Conservation (phyloP, 208 protist species). For the Leishmania tropica region DNA sequence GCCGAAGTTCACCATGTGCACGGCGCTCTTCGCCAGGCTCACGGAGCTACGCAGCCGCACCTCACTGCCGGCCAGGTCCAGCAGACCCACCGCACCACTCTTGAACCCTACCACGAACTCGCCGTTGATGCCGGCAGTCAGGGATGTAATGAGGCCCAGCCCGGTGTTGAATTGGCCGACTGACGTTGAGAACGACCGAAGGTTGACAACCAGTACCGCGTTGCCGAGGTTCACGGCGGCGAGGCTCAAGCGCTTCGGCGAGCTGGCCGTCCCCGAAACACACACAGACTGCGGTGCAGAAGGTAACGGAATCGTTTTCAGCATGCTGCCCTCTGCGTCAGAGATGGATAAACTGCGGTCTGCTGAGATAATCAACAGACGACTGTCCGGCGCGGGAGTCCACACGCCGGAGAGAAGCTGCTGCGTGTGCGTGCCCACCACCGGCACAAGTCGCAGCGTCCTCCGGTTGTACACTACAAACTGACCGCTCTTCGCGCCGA, state of each 20-base stretch:
- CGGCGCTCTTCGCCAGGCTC: conserved; percentile 33
- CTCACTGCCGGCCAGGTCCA: conserved; percentile 40
- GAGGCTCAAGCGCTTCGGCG: conserved; percentile 29
- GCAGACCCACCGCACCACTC: conserved; percentile 58
- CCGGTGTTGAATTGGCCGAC: conserved; percentile 77
- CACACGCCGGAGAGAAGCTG: conserved; percentile 91
- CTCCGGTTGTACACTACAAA: conserved; percentile 94
- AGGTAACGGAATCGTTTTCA: conserved; percentile 57
- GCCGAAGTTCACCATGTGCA: conserved; percentile 49
- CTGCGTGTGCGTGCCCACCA: conserved; percentile 90
- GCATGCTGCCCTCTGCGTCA: conserved; percentile 76
- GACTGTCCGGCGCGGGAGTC: conserved; percentile 57
- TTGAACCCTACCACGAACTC: conserved; percentile 62
- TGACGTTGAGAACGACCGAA: conserved; percentile 45
- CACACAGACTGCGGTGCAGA: conserved; percentile 51
- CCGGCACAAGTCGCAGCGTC: conserved; percentile 88
- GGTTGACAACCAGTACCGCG: conserved; percentile 56
- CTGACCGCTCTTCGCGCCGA: conserved; percentile 92
- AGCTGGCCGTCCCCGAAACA: conserved; percentile 50
- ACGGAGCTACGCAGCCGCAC: conserved; percentile 41
- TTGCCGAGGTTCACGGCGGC: conserved; percentile 68
- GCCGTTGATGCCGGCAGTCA: conserved; percentile 33
- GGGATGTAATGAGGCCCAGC: conserved; percentile 63
- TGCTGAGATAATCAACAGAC: conserved; percentile 84
- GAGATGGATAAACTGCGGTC: conserved; percentile 91